Evolutionary conservation across 108 stramenopile species (phyloP).

Genomic region (Conticribra weissflogii): DNA sequence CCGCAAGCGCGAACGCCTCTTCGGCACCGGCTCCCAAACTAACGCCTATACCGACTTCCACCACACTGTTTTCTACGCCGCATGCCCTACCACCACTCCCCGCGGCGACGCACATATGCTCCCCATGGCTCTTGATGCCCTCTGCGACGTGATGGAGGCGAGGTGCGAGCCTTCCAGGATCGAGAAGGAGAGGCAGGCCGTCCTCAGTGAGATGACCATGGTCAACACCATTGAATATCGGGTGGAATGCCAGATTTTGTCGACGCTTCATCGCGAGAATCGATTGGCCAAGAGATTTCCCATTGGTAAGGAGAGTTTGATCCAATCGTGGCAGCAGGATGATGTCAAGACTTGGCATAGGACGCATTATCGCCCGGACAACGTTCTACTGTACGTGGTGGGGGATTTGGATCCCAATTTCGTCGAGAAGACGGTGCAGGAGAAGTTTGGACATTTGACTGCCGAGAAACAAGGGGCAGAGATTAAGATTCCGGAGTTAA

Average conservation of each 20-base stretch:
- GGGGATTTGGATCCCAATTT: constrained; percentile 90
- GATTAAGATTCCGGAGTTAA: constrained; percentile 71
- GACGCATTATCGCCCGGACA: constrained; percentile 97
- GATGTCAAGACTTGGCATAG: constrained; percentile 97
- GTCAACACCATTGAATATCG: constrained; percentile 98
- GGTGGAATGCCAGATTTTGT: constrained; percentile 96
- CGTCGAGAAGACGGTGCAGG: constrained; percentile 79
- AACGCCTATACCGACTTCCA: constrained; percentile 99
- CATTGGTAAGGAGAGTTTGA: constrained; percentile 95
- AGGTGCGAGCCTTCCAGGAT: constrained; percentile 89
- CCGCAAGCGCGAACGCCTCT: constrained; percentile 93
- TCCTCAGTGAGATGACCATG: constrained; percentile 97
- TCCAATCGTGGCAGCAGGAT: constrained; percentile 86
- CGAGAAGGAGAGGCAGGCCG: constrained; percentile 97
- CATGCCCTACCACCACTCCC: constrained; percentile 87
- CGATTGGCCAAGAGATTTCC: constrained; percentile 95
- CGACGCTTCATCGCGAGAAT: constrained; percentile 95
- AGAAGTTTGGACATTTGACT: constrained; percentile 86
- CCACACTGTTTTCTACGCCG: constrained; percentile 98
- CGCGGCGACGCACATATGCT: constrained; percentile 72
- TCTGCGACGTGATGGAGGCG: constrained; percentile 96
- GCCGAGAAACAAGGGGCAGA: constrained; percentile 81
- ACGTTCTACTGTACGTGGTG: constrained; percentile 95
- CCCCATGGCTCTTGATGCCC: constrained; percentile 95
- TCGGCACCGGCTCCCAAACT: constrained; percentile 95